Conservation (phyloP, 2,329 filamentous ascomycete species). For the Claviceps sp. region DNA sequence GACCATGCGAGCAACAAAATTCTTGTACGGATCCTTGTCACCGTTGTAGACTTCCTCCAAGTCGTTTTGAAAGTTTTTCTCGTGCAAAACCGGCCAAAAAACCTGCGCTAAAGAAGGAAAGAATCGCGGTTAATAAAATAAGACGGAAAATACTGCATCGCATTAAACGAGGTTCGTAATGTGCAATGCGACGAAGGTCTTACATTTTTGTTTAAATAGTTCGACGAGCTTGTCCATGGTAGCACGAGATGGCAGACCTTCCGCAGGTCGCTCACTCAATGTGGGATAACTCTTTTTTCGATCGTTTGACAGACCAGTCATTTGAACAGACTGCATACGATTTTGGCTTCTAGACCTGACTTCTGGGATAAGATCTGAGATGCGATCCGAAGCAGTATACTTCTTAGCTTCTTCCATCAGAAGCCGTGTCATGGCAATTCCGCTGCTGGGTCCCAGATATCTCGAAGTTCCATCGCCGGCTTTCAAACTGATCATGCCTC, state of each 20-base stretch:
- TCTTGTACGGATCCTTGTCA: conserved; percentile 65
- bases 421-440: conserved; percentile 85
- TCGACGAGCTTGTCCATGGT: conserved; percentile 70
- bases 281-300: conserved; percentile 83
- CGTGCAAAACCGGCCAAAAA: conserved; percentile 77
- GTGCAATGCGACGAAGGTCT: conserved; percentile 10
- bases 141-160: no score
- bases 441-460: conserved; percentile 86
- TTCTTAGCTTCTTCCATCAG: conserved; percentile 95
- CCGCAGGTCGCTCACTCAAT: conserved; percentile 72
- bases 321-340: conserved; percentile 45
- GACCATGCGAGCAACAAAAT: conserved; percentile 82
- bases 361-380: conserved; percentile 82
- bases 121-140: neutral
- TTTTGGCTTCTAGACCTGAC: conserved; percentile 43
- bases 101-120: conserved; percentile 52
- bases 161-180: neutral
- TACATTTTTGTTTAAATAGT: conserved; percentile 76
- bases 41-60: conserved; percentile 71
- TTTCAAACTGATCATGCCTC: conserved; percentile 71
- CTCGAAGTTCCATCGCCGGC: conserved; percentile 76
- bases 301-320: conserved; percentile 34
- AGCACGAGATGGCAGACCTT: conserved; percentile 57
- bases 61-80: conserved; percentile 62
- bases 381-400: conserved; percentile 79